phyloP scores from a whole-genome alignment of 2,329 filamentous ascomycete species.

The Calonectria pauciramosa region DNA sequence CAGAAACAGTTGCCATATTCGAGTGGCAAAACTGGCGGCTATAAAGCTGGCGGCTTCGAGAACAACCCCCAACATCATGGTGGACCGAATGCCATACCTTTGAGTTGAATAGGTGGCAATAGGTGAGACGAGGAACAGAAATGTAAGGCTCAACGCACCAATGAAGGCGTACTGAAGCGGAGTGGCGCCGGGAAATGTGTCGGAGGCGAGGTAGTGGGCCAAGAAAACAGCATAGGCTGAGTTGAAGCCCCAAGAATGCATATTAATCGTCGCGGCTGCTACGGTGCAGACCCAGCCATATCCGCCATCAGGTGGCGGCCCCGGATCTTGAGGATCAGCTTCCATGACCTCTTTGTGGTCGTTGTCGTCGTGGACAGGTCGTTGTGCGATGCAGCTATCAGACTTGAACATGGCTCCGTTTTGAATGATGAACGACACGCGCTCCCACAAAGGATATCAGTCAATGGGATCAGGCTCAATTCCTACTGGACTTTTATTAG shows the following conservation, averaged over 20 bases:
- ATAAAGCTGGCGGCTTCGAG: constrained; percentile 78
- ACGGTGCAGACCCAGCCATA: constrained; percentile 64
- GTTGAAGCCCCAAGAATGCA: constrained; percentile 83
- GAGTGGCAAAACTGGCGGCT: constrained; percentile 71
- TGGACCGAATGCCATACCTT: constrained; percentile 72
- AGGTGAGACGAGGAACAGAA: constrained; percentile 76
- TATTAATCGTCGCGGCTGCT: constrained; percentile 67
- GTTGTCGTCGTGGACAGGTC: neutral
- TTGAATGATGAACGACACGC: no score
- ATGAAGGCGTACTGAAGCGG: constrained; percentile 81
- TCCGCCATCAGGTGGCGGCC: constrained; percentile 68
- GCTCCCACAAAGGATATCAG: no score
- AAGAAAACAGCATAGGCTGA: constrained; percentile 64
- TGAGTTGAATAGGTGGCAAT: constrained; percentile 74
- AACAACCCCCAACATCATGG: constrained; percentile 74
- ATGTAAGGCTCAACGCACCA: constrained; percentile 59
- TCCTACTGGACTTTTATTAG: no score
- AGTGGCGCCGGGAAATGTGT: constrained; percentile 73
- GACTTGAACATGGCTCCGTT: no score
- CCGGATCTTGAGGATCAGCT: neutral
- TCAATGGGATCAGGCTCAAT: no score
- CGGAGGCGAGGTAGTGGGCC: constrained; percentile 68
- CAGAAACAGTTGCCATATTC: constrained; percentile 83
- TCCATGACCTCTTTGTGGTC: neutral
- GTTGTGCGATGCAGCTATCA: no score